Evolutionary conservation across 371 early-diverging fungal species (phyloP), one percentile per base, ranked within the genome.

Genomic region (Haplosporangium sp.): DNA sequence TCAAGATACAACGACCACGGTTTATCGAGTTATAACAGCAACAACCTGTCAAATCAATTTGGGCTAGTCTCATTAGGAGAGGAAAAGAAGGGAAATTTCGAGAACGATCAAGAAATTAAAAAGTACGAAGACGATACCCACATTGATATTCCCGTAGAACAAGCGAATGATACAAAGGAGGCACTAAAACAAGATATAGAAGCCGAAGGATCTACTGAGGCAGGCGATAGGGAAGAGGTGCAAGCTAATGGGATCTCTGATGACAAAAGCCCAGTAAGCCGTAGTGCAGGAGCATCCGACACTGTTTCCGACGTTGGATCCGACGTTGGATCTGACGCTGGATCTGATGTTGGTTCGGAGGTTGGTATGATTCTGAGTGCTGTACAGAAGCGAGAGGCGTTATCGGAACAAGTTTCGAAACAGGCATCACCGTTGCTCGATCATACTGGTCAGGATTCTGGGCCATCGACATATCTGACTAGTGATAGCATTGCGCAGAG

Each of bases 271-370:
- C 53, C 60, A 3, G 4, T 37, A 7, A 55, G 56, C 45, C 38
- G 34, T 53, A 74, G 62, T 4, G 67, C 71, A 27, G 45, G n/a
- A 17, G 40, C 59, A 8, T 79, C 78, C 9, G 72, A 72, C 39
- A 59, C 69, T 1, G 59, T 63, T 1, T 78, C 82, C 6, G 82
- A 81, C 27, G 82, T 81, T 35, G 82, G 82, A 15, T 81, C 81
- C 0, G 81, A 79, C 17, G 81, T 79, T 13, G 81, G 55, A 27
- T 27, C 27, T 27, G 27, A 27, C 27, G 27, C 27, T 27, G 27
- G 27, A 2, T 77, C 81, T 9, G 81, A 79, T 19, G 81, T 79
- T 34, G 81, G 81, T 9, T 79, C 82, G 0, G 82, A 81, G 27
- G 82, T 81, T 10, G 82, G 57, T 61, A 34, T 74, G 63, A 74